Conservation (phyloP, 805 yeast genomes). For the Candida stauntonica region DNA sequence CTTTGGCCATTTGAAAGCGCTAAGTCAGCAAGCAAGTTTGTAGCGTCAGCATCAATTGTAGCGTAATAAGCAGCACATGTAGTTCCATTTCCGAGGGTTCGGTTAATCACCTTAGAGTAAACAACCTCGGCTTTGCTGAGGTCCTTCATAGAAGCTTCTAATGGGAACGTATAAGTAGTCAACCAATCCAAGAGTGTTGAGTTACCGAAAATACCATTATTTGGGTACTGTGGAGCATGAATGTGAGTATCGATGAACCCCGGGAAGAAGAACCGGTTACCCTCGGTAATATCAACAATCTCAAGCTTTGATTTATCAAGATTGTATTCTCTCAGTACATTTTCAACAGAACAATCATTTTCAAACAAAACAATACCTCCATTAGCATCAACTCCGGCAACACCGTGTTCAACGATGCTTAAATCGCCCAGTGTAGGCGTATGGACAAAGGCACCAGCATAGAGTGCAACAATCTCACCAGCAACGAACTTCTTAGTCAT, state of each 20-base stretch:
- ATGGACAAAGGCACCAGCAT: constrained; percentile 70
- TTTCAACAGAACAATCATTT: constrained; percentile 2
- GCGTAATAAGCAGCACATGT: constrained; percentile 92
- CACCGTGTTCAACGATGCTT: constrained; percentile 50
- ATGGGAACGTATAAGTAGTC: constrained; percentile 79
- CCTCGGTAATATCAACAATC: constrained; percentile 32
- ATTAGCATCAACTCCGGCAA: constrained; percentile 56
- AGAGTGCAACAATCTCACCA: constrained; percentile 32
- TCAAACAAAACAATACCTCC: constrained; percentile 29
- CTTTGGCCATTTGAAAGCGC: constrained; percentile 71
- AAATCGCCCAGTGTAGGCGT: constrained; percentile 57
- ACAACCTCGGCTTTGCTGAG: constrained; percentile 51
- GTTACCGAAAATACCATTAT: constrained; percentile 78
- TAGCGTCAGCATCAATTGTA: constrained; percentile 73
- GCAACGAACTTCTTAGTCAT: constrained; percentile 6
- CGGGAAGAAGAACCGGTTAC: constrained; percentile 64
- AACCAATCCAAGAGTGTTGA: constrained; percentile 89
- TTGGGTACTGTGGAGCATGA: constrained; percentile 83
- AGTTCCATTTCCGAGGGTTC: constrained; percentile 77
- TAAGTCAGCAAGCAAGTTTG: constrained; percentile 71
- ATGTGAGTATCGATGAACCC: constrained; percentile 82
- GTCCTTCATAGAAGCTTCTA: constrained; percentile 66
- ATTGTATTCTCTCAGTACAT: constrained; percentile 10
- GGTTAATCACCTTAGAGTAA: constrained; percentile 61
- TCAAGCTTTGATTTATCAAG: constrained; percentile 26